These are phyloP conservation scores for Boletus smithii DNA, from an alignment of 1,284 basidiomycete genomes.

Conservation along the genomic window DNA sequence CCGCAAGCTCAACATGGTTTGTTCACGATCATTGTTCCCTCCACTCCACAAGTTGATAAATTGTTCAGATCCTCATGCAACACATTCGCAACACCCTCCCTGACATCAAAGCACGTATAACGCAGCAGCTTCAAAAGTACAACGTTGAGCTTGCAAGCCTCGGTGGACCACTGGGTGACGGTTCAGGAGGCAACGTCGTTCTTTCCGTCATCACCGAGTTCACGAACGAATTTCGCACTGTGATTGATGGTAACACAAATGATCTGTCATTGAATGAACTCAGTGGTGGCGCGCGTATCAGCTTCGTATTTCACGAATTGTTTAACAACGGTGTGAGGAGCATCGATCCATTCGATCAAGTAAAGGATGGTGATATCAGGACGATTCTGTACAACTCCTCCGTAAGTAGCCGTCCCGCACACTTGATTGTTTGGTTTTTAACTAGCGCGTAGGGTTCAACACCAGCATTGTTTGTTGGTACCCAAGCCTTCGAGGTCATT, in stretches of 20 bases:
- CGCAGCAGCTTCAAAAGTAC: constrained; percentile 83
- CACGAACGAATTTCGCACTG: constrained; percentile 91
- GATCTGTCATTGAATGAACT: constrained; percentile 94
- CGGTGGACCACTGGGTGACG: constrained; percentile 84
- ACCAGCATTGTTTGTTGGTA: constrained; percentile 93
- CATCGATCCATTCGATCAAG: constrained; percentile 97
- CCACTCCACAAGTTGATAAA: constrained; percentile 7
- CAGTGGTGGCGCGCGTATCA: constrained; percentile 95
- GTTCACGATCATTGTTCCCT: constrained; percentile 18
- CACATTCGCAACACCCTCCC: constrained; percentile 95
- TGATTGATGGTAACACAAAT: constrained; percentile 96
- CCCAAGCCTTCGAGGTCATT: constrained; percentile 95
- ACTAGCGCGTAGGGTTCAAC: constrained; percentile 73
- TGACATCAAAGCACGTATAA: constrained; percentile 94
- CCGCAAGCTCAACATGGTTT: constrained; percentile 90
- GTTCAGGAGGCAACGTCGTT: constrained; percentile 84
- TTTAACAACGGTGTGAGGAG: constrained; percentile 95
- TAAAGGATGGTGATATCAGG: constrained; percentile 97
- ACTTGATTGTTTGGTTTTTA: constrained; percentile 2
- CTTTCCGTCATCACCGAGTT: constrained; percentile 97
- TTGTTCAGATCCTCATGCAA: constrained; percentile 87
- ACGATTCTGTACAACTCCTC: constrained; percentile 97
- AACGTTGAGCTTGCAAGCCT: constrained; percentile 81
- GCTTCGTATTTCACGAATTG: constrained; percentile 97
- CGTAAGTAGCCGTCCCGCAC: constrained; percentile 42